Evolutionary conservation across 331 rosid genomes (phyloP).

Genomic region (Quercus lobata): DNA sequence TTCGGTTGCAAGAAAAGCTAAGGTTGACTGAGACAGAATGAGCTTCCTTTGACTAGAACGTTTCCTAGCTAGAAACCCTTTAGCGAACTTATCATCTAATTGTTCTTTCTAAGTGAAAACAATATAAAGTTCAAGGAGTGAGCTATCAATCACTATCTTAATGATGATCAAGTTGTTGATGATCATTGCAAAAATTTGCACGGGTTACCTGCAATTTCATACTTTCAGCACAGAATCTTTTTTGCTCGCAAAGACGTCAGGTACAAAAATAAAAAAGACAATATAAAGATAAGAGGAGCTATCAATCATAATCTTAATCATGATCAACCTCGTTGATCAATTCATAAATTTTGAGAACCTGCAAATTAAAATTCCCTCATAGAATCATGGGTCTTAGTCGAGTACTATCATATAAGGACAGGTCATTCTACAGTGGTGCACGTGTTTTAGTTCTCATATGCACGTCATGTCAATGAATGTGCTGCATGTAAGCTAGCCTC

Average conservation of each 20-base stretch:
- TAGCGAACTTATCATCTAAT: too few species aligned
- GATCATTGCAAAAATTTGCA: not conserved
- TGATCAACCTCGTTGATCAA: too few species aligned
- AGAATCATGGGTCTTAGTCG: too few species aligned
- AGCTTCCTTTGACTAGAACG: constrained; percentile 2
- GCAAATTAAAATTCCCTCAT: too few species aligned
- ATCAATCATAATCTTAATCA: too few species aligned
- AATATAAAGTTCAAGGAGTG: constrained; percentile 3
- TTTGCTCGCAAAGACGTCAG: not conserved
- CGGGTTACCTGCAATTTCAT: not conserved
- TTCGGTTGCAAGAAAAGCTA: not conserved
- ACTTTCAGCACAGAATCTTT: not conserved
- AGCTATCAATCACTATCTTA: not conserved
- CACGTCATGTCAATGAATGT: too few species aligned
- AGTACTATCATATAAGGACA: too few species aligned
- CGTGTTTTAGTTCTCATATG: too few species aligned
- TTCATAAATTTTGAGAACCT: too few species aligned
- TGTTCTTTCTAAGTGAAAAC: not conserved
- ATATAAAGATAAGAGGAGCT: too few species aligned
- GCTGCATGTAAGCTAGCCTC: too few species aligned
- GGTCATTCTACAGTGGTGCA: not conserved
- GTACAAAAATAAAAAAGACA: not conserved
- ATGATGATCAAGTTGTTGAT: not conserved
- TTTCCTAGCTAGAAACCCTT: not conserved
- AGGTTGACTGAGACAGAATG: not conserved